Evolutionary conservation across 129 eudicot genomes (phyloP), one percentile per base, ranked within the genome.

Genomic region (Ambrosia trifida): DNA sequence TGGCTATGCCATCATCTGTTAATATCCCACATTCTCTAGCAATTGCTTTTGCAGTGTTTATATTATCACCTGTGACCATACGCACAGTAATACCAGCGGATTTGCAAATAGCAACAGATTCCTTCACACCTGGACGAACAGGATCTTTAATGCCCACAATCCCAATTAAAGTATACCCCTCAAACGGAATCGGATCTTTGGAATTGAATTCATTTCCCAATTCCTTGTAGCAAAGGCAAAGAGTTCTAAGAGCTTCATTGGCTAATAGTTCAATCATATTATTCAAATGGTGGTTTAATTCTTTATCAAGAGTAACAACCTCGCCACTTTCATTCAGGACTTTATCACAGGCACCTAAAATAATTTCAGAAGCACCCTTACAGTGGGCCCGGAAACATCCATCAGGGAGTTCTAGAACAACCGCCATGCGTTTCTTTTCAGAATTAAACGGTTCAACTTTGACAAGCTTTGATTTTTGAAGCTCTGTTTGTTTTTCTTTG

Each of bases 111-210:
- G 97, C 96, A 76, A 91, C 97, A 68, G 97, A 88, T 81, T 91
- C 94, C 87, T 79, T 91, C 38, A 91, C 97, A 44, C 97, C 97
- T 24, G 94, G 96, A 62, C 97, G 94, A 56, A 91, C 94, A 11
- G 97, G 97, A 86, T 91, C 97, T 79, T 91, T 91, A 49, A 91
- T 91, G n/a, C 96, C 97, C 54, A 91, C 93, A 56, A 91, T 86
- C 16, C 96, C 97, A 10, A 91, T 86, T 46, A 84, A 83, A 61
- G 94, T 88, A 76, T 88, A 91, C 7, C 96, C 93, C 86, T 81
- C 87, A 72, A 83, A 80, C 5, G 96, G 96, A 80, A 91, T 76
- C 10, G 84, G 72, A 74, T 76, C 80, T 33, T 78, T 84, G 53
- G 75, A 54, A 14, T 77, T 30, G 69, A 84, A 86, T 19, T 86